phyloP scores from a whole-genome alignment of 352 stramenopile species.

The Globisporangium cystogenes region DNA sequence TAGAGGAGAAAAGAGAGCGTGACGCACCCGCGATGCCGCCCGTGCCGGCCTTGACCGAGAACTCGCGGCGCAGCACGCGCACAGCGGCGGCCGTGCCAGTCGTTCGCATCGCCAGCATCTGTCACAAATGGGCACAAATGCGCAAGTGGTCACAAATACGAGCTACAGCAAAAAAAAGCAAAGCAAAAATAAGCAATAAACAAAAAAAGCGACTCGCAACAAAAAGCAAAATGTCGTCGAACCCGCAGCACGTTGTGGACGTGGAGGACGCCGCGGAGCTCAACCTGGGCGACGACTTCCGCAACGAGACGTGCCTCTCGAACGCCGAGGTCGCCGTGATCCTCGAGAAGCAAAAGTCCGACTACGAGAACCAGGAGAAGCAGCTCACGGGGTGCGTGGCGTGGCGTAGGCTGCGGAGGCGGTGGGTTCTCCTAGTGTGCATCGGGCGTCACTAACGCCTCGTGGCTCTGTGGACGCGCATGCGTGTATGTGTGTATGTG shows the following conservation, averaged over 20 bases:
- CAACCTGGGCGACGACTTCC: conserved; percentile 86
- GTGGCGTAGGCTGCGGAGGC: too few species aligned
- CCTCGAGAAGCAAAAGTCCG: conserved; percentile 87
- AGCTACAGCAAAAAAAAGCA: too few species aligned
- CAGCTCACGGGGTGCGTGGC: conserved; percentile 64
- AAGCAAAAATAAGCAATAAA: too few species aligned
- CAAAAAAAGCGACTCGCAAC: too few species aligned
- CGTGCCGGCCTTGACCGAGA: conserved; percentile 40
- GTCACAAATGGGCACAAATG: conserved; percentile 15
- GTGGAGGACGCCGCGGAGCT: conserved; percentile 88
- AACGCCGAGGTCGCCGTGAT: conserved; percentile 89
- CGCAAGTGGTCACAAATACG: background rate
- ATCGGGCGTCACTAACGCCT: background rate
- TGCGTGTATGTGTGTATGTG: conserved; percentile 1
- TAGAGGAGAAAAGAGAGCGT: background rate
- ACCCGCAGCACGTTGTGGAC: conserved; percentile 86
- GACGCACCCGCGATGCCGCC: conserved; percentile 33
- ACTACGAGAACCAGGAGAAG: conserved; percentile 91
- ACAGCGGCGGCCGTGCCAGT: conserved; percentile 17
- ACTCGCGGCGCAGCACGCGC: conserved; percentile 22
- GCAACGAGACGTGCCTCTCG: conserved; percentile 85
- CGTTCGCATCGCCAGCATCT: conserved; percentile 18
- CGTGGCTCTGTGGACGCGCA: background rate
- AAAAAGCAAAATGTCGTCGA: conserved; percentile 84
- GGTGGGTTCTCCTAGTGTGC: too few species aligned